Percentiles rank a stretch among this genome's conserved stretches.
Conservation (phyloP, 2,329 filamentous ascomycete genomes). For the Claviceps capensis region DNA sequence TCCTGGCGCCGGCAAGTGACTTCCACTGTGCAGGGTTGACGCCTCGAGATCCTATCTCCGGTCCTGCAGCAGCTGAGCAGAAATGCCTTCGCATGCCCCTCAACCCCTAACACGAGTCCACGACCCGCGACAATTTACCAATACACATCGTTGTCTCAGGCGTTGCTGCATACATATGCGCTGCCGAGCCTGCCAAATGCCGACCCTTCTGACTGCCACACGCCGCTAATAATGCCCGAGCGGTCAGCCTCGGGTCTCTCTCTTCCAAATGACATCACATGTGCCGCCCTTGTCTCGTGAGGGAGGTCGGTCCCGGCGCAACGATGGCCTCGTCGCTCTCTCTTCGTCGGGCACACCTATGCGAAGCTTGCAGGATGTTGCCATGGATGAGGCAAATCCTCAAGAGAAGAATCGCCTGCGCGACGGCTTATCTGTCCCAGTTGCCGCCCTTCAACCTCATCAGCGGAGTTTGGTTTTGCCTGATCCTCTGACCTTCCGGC, state of each 20-base stretch:
- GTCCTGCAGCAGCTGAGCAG: too few species aligned
- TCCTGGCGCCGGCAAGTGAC: too few species aligned
- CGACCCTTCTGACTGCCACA: background rate
- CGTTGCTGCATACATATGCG: background rate
- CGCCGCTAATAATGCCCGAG: conserved; percentile 4
- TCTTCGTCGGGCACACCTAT: background rate
- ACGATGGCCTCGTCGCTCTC: conserved; percentile 4
- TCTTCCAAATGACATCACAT: conserved; percentile 7
- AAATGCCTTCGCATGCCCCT: conserved; percentile 6
- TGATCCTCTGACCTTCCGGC: conserved; percentile 45
- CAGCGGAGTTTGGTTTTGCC: conserved; percentile 40
- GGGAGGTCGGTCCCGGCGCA: conserved; percentile 4
- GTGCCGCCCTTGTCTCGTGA: conserved; percentile 5
- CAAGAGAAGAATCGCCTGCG: conserved; percentile 2
- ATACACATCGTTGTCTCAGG: background rate
- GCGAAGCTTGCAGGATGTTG: background rate
- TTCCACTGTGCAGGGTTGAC: too few species aligned
- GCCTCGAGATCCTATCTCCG: too few species aligned
- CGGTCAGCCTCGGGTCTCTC: background rate
- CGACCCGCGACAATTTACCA: background rate
- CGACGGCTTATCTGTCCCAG: conserved; percentile 6
- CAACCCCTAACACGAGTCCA: background rate
- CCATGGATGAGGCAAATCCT: conserved; percentile 1
- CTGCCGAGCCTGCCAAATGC: conserved; percentile 1
- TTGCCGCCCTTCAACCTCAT: conserved; percentile 14